Conservation (phyloP, 2,329 filamentous ascomycete genomes). For the Alternaria ventricosa region DNA sequence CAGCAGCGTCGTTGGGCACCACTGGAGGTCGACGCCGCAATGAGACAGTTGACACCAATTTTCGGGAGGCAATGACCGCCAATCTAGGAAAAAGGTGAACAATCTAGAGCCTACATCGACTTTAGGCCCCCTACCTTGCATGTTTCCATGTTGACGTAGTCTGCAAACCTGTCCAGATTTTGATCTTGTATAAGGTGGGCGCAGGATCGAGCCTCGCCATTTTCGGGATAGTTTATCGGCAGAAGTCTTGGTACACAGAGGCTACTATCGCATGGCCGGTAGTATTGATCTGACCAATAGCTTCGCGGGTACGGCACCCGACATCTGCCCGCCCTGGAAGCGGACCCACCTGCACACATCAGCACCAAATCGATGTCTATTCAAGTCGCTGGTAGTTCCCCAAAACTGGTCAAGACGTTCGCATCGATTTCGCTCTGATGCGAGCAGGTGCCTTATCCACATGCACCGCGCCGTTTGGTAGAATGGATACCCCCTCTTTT, state of each 20-base stretch:
- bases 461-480: background rate
- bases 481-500: background rate
- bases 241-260: background rate
- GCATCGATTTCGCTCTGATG: background rate
- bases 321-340: background rate
- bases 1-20: background rate
- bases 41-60: background rate
- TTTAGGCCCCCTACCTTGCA: background rate
- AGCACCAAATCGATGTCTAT: background rate
- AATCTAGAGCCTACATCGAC: background rate
- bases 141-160: background rate
- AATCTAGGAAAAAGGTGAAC: background rate
- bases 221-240: background rate
- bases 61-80: background rate
- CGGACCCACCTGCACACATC: background rate
- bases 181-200: background rate
- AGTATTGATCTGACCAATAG: background rate
- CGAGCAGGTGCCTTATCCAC: background rate
- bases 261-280: background rate
- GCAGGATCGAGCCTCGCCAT: background rate
- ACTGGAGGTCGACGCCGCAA: background rate
- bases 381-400: background rate
- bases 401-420: background rate
- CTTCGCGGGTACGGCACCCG: background rate
- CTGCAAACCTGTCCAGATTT: background rate